Evolutionary conservation across 1,284 basidiomycete genomes (phyloP), one percentile per base, ranked within the genome.

Genomic region (Ustilago xerochloae): DNA sequence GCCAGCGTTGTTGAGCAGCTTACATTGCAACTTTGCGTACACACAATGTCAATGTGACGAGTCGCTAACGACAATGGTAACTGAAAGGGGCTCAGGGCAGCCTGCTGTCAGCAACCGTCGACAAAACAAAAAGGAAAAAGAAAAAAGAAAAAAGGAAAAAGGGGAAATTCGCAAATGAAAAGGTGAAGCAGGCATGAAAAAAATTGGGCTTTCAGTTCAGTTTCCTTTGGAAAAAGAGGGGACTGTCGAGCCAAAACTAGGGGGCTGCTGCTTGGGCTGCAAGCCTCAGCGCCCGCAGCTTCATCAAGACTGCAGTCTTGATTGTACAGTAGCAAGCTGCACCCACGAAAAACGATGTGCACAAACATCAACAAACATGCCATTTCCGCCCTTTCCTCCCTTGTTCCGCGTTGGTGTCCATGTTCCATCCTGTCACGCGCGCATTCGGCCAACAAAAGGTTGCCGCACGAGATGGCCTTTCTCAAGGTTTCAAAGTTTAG

Each of bases 201-300:
- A 53, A 29, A 50, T 15, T 47, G 7, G 29, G 55, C 43, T 29
- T 63, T 64, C 45, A 64, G 45, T 64, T 54, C 50, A 53, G 62
- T 58, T 54, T 58, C 33, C 38, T 15, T 10, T 8, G 2, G 4
- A 36, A 47, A 61, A 47, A 9, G 30, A 54, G 62, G 62, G 62
- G 48, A 26, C 45, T 33, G 20, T 16, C 28, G 16, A 13, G 26
- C n/a, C 8, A 50, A 36, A 36, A 15, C 38, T 24, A 41, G 62
- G 55, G 62, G 51, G 52, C 43, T 30, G 9, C 5, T 45, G 20
- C 22, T 7, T 49, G 38, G n/a, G n/a, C 48, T 63, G 61, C 61
- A 56, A 46, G 29, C 35, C 48, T 47, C 38, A 24, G 38, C 46
- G 20, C 45, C 35, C 39, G 13, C 8, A 29, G 45, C 35, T 36